Evolutionary conservation across 2,329 filamentous ascomycete species (phyloP).

Genomic region (Clonostachys solani): DNA sequence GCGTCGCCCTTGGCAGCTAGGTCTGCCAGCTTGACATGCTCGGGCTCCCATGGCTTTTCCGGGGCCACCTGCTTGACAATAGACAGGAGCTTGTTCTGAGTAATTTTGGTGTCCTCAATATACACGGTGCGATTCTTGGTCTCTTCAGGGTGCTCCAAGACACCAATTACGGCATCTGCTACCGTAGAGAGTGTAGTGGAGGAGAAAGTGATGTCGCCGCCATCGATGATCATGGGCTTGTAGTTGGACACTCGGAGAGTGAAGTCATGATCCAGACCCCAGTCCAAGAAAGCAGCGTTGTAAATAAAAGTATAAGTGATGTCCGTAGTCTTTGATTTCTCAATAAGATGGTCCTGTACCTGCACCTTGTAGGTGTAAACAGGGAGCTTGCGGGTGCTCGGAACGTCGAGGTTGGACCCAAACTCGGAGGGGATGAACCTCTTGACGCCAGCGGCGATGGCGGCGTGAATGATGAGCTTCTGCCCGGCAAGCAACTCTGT

Average conservation of each 20-base stretch:
- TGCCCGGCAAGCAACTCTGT: constrained; percentile 31
- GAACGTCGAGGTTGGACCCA: constrained; percentile 24
- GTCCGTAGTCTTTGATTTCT: constrained; percentile 28
- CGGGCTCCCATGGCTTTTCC: constrained; percentile 39
- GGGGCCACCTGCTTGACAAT: constrained; percentile 43
- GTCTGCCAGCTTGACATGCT: constrained; percentile 21
- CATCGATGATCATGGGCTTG: constrained; percentile 39
- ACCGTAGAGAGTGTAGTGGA: constrained; percentile 41
- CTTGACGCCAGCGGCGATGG: constrained; percentile 54
- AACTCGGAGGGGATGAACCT: constrained; percentile 60
- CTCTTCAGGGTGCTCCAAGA: constrained; percentile 42
- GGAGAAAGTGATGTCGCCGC: constrained; percentile 42
- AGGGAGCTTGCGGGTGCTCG: constrained; percentile 34
- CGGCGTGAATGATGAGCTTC: constrained; percentile 48
- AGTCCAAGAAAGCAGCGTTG: constrained; percentile 56
- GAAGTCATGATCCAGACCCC: constrained; percentile 37
- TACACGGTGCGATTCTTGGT: constrained; percentile 47
- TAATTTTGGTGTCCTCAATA: constrained; percentile 35
- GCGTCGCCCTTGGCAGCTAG: constrained; percentile 16
- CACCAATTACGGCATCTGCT: constrained; percentile 40
- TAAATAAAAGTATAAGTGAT: constrained; percentile 52
- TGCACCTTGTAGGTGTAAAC: constrained; percentile 46
- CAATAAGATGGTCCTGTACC: constrained; percentile 30
- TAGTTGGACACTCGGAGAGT: constrained; percentile 33
- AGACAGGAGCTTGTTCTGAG: constrained; percentile 38